A percentile compares a stretch with the other conserved stretches of the same genome.
Conservation (phyloP, 768 basidiomycete species). For the Leccinum imitatum region DNA sequence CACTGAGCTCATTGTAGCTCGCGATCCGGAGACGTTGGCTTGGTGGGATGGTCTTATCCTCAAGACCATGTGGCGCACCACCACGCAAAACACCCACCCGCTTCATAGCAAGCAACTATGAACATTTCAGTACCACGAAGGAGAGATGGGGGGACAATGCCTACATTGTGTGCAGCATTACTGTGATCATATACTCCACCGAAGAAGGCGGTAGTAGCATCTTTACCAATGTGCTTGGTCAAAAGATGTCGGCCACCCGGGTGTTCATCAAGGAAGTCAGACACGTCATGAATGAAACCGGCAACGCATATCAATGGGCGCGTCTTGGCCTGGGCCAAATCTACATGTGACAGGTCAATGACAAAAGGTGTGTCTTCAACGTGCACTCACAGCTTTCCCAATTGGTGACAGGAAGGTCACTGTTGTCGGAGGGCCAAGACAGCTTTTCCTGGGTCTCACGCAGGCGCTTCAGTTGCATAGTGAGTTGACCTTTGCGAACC, state of each 20-base stretch:
- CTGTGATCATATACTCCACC: slow-evolving; percentile 90
- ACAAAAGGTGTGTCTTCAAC: neutral
- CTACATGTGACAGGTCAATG: slow-evolving; percentile 35
- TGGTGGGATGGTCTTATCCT: slow-evolving; percentile 69
- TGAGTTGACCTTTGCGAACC: slow-evolving; percentile 84
- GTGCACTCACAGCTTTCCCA: slow-evolving; percentile 79
- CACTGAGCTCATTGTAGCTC: slow-evolving; percentile 53
- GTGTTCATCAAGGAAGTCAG: slow-evolving; percentile 84
- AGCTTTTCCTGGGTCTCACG: slow-evolving; percentile 74
- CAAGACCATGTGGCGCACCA: slow-evolving; percentile 51
- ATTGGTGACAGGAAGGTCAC: slow-evolving; percentile 74
- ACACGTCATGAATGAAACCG: slow-evolving; percentile 91
- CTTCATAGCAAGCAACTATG: slow-evolving; percentile 44
- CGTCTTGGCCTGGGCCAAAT: slow-evolving; percentile 75
- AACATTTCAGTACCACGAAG: slow-evolving; percentile 5
- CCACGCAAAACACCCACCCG: slow-evolving; percentile 55
- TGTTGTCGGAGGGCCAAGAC: slow-evolving; percentile 74
- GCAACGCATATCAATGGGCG: slow-evolving; percentile 84
- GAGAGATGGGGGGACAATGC: slow-evolving; percentile 17
- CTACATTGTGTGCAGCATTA: slow-evolving; percentile 82
- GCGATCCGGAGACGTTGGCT: slow-evolving; percentile 71
- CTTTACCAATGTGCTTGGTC: slow-evolving; percentile 82
- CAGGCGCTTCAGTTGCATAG: slow-evolving; percentile 91
- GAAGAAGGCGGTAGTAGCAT: slow-evolving; percentile 93
- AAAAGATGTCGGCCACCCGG: slow-evolving; percentile 88